phyloP scores from a whole-genome alignment of 176 grass and related monocot species.

The Bolboschoenus planiculmis region DNA sequence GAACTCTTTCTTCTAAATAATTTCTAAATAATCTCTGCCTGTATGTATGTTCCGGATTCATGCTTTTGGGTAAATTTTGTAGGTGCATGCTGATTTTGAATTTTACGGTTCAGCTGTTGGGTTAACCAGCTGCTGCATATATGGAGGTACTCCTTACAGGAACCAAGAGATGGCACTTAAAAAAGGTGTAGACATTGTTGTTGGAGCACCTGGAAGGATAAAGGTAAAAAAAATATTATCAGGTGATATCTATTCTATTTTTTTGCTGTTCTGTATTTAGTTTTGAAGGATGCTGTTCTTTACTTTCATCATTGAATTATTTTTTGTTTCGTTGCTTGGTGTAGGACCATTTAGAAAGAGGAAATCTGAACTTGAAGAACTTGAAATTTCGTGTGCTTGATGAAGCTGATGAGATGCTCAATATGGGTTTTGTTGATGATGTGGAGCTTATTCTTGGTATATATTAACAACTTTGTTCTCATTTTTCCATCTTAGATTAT shows the following conservation, averaged over 20 bases:
- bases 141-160: constrained; percentile 77
- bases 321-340: neutral
- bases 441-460: constrained; percentile 97
- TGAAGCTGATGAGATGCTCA: constrained; percentile 99
- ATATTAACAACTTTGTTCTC: neutral
- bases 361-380: constrained; percentile 52
- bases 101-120: constrained; percentile 64
- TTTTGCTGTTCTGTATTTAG: neutral
- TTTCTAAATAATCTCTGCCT: neutral
- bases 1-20: neutral
- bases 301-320: neutral
- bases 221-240: constrained; percentile 40
- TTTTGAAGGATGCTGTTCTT: neutral
- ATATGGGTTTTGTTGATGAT: constrained; percentile 96
- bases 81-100: constrained; percentile 80
- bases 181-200: constrained; percentile 81
- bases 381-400: constrained; percentile 97
- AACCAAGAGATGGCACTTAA: constrained; percentile 56
- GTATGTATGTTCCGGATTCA: neutral
- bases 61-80: constrained; percentile 3
- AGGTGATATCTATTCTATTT: neutral
- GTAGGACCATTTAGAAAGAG: constrained; percentile 74
- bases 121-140: constrained; percentile 66
- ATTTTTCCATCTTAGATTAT: neutral
- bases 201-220: constrained; percentile 85